A percentile compares a stretch with the other conserved stretches of the same genome.
Evolutionary conservation across 1,284 basidiomycete genomes (phyloP).

Genomic region (Cutaneotrichosporon sp.): DNA sequence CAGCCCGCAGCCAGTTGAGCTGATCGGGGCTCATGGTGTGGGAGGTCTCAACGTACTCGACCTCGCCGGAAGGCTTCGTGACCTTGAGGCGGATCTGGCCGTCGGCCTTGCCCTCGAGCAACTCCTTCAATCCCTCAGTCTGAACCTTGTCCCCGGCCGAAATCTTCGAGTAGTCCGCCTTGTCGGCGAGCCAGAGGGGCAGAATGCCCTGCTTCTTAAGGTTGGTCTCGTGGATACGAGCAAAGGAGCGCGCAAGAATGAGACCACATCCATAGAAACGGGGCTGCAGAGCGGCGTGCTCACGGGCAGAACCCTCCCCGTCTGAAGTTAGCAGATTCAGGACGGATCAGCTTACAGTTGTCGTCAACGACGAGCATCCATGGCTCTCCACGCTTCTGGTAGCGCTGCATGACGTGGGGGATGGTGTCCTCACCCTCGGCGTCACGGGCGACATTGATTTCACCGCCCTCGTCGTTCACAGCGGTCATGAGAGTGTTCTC

Average conservation of each 20-base stretch:
- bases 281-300: slow-evolving; percentile 95
- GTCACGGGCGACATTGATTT: slow-evolving; percentile 84
- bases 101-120: slow-evolving; percentile 52
- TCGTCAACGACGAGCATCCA: slow-evolving; percentile 96
- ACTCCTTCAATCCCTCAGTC: slow-evolving; percentile 57
- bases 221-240: slow-evolving; percentile 98
- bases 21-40: slow-evolving; percentile 89
- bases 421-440: slow-evolving; percentile 68
- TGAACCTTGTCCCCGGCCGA: slow-evolving; percentile 68
- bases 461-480: slow-evolving; percentile 84
- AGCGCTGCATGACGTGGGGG: slow-evolving; percentile 78
- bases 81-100: slow-evolving; percentile 57
- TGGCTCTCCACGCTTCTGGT: slow-evolving; percentile 72
- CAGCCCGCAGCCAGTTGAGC: slow-evolving; percentile 76
- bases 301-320: slow-evolving; percentile 80
- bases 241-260: slow-evolving; percentile 87
- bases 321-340: slow-evolving; percentile 48
- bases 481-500: slow-evolving; percentile 85
- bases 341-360: slow-evolving; percentile 52
- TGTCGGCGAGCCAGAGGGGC: slow-evolving; percentile 85
- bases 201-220: slow-evolving; percentile 95
- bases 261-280: slow-evolving; percentile 85
- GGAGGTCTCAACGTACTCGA: slow-evolving; percentile 64
- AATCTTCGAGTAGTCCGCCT: slow-evolving; percentile 74
- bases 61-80: slow-evolving; percentile 59